Conservation (phyloP, 179 eudicot species). For the Camellia oleifera region DNA sequence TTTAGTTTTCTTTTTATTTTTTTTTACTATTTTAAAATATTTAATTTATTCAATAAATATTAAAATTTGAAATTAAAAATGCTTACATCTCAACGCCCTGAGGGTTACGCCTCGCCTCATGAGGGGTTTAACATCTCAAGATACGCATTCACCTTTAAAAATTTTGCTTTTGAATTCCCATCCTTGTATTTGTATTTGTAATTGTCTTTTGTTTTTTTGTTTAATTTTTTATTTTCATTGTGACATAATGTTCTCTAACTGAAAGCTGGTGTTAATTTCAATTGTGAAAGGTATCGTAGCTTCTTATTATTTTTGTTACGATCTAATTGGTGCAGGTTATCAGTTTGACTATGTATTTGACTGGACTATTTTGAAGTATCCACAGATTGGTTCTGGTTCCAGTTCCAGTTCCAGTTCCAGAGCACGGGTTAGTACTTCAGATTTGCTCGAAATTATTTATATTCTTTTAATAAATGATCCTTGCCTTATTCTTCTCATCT, state of each 20-base stretch:
- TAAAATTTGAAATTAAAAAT: no score
- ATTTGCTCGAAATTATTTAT: background rate
- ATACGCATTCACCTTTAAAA: no score
- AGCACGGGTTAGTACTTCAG: constrained; percentile 42
- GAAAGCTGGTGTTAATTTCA: background rate
- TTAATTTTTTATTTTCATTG: background rate
- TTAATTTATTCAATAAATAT: no score
- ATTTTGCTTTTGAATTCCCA: background rate
- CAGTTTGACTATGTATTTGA: constrained; percentile 67
- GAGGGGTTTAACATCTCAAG: no score
- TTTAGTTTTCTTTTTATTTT: no score
- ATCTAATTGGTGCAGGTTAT: constrained; percentile 37
- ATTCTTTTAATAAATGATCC: background rate
- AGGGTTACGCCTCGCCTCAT: no score
- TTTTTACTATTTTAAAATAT: no score
- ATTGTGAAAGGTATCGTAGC: background rate
- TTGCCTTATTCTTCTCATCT: constrained; percentile 7
- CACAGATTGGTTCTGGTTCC: constrained; percentile 58
- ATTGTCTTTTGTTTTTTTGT: background rate
- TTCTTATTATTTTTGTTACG: background rate
- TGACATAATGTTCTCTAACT: constrained; percentile 2
- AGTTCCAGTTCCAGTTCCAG: constrained; percentile 44
- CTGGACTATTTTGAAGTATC: constrained; percentile 68
- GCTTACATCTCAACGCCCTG: no score
- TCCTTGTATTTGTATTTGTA: background rate